Evolutionary conservation across 1,284 basidiomycete genomes (phyloP).

Genomic region (Malassezia equina): DNA sequence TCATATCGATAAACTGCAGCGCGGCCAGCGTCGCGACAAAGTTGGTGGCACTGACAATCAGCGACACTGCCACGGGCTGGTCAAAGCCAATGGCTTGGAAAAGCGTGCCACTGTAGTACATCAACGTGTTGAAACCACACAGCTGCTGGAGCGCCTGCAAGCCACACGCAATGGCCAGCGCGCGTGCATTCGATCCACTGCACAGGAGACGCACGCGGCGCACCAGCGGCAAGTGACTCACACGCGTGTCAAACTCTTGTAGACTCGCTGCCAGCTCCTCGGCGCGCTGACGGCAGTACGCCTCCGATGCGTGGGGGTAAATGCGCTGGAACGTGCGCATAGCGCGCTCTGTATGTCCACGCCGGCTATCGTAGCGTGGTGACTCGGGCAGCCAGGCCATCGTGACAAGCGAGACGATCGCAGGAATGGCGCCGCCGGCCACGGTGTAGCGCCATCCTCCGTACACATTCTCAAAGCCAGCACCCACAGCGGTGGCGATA

Average conservation of each 20-base stretch:
- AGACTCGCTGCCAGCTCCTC: constrained; percentile 39
- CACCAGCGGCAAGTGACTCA: neutral
- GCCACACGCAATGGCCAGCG: constrained; percentile 21
- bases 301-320: constrained; percentile 33
- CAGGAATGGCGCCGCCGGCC: constrained; percentile 45
- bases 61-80: constrained; percentile 41
- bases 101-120: constrained; percentile 49
- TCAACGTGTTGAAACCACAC: constrained; percentile 49
- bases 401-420: constrained; percentile 32
- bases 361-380: constrained; percentile 43
- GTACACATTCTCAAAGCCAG: constrained; percentile 20
- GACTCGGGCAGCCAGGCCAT: constrained; percentile 47
- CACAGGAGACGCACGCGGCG: constrained; percentile 8
- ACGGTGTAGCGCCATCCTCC: constrained; percentile 49
- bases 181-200: constrained; percentile 11
- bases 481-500: constrained; percentile 41
- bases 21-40: constrained; percentile 71
- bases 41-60: constrained; percentile 47
- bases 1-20: constrained; percentile 61
- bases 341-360: constrained; percentile 35
- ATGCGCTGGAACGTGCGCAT: constrained; percentile 30
- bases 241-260: neutral
- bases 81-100: constrained; percentile 47
- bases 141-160: constrained; percentile 41
- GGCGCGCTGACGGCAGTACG: constrained; percentile 44